A percentile compares a stretch with the other conserved stretches of the same genome.
phyloP scores from a whole-genome alignment of 352 stramenopile species.

The Pythium sukuiense region DNA sequence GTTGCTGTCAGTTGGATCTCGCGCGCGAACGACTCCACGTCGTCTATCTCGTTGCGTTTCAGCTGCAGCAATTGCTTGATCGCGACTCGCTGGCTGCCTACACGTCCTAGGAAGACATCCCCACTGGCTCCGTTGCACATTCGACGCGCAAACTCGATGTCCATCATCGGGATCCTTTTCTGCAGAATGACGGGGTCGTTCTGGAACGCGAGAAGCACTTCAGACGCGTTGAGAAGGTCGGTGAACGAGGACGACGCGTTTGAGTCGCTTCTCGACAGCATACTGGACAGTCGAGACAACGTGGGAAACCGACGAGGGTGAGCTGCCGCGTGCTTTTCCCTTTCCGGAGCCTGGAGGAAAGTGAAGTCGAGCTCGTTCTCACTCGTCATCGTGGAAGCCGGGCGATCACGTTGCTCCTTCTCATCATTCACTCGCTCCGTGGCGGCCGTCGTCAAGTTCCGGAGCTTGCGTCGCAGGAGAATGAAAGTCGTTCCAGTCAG shows the following conservation, averaged over 20 bases:
- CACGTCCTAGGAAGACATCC: constrained; percentile 44
- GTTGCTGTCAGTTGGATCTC: constrained; percentile 58
- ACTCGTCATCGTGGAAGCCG: constrained; percentile 6
- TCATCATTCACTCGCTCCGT: not conserved
- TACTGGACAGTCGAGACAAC: constrained; percentile 1
- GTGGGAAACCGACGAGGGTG: not conserved
- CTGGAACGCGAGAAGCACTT: constrained; percentile 52
- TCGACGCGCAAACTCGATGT: constrained; percentile 42
- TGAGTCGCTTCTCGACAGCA: constrained; percentile 3
- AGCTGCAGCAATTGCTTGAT: constrained; percentile 46
- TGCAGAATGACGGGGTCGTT: constrained; percentile 42
- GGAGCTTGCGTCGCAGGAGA: not conserved
- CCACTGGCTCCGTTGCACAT: constrained; percentile 37
- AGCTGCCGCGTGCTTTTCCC: not conserved
- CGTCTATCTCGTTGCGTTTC: constrained; percentile 42
- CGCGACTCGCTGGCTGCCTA: constrained; percentile 37
- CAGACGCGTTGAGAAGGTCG: constrained; percentile 44
- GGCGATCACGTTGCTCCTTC: constrained; percentile 5
- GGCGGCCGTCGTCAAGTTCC: not conserved
- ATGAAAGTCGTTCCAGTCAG: constrained; percentile 8
- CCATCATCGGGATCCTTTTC: constrained; percentile 54
- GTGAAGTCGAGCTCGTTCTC: constrained; percentile 13
- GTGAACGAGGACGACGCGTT: constrained; percentile 36
- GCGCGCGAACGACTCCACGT: constrained; percentile 52
- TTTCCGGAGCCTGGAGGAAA: constrained; percentile 3